Percentiles rank a stretch among this genome's conserved stretches.
Conservation (phyloP, 352 stramenopile genomes). For the Pythium aquatile region DNA sequence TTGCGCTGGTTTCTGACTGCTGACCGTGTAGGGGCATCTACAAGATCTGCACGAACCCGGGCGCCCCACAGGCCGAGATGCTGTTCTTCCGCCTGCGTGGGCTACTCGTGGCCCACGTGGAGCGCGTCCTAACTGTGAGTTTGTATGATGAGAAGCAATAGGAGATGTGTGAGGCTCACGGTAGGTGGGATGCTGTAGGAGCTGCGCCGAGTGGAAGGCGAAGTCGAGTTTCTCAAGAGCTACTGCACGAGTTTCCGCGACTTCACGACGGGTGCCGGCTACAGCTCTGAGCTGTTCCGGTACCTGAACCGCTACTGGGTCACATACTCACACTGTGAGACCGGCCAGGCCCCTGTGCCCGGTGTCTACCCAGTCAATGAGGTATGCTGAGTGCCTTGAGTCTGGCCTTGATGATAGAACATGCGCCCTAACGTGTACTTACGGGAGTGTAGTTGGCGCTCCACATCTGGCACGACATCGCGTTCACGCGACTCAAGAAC, state of each 20-base stretch:
- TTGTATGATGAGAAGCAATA: neutral
- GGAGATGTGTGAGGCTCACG: slow-evolving; percentile 2
- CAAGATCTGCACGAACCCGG: slow-evolving; percentile 86
- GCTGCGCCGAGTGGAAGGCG: slow-evolving; percentile 52
- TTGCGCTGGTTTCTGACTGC: neutral
- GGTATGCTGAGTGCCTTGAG: slow-evolving; percentile 41
- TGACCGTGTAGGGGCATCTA: slow-evolving; percentile 66
- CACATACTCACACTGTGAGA: slow-evolving; percentile 83
- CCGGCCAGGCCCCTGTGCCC: slow-evolving; percentile 74
- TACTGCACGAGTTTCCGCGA: slow-evolving; percentile 73
- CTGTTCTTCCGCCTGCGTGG: slow-evolving; percentile 77
- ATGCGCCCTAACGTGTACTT: neutral
- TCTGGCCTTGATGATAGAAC: neutral
- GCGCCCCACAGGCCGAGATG: slow-evolving; percentile 75
- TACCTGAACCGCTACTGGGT: slow-evolving; percentile 90
- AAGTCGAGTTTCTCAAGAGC: slow-evolving; percentile 61
- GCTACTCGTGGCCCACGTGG: slow-evolving; percentile 67
- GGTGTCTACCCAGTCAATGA: slow-evolving; percentile 83
- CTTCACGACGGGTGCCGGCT: slow-evolving; percentile 70
- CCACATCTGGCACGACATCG: slow-evolving; percentile 85
- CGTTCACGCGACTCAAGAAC: slow-evolving; percentile 69
- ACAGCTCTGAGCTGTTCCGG: slow-evolving; percentile 82
- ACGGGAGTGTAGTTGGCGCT: slow-evolving; percentile 53
- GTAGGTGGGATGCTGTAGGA: slow-evolving; percentile 29
- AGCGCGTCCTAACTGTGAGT: slow-evolving; percentile 51